These are phyloP conservation scores for Stentor coeruleus DNA, from an alignment of 73 alveolate genomes.

Conservation along the genomic window DNA sequence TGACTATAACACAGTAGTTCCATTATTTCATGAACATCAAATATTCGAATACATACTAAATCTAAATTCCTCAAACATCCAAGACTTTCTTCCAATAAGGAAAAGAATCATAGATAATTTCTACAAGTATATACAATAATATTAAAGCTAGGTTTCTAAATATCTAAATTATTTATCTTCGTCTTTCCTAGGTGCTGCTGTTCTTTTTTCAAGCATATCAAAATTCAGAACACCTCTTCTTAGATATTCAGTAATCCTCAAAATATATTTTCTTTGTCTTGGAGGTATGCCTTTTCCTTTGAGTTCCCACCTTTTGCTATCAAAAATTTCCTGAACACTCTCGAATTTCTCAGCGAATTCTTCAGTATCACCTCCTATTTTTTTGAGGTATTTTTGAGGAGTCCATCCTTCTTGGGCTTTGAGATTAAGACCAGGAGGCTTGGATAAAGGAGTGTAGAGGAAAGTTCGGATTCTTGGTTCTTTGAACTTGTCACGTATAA, in stretches of 20 bases:
- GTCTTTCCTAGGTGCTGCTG: slow-evolving; percentile 21
- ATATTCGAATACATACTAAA: no score
- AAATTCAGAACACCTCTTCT: slow-evolving; percentile 25
- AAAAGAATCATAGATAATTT: no score
- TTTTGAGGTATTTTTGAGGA: slow-evolving; percentile 33
- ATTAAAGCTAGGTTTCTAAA: no score
- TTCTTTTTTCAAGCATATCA: slow-evolving; percentile 22
- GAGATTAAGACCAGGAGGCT: slow-evolving; percentile 50
- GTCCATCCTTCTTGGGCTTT: slow-evolving; percentile 40
- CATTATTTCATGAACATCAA: no score
- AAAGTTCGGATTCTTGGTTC: slow-evolving; percentile 36
- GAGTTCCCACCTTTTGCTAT: slow-evolving; percentile 19
- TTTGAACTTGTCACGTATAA: background rate
- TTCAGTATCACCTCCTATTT: slow-evolving; percentile 61
- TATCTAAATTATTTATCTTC: background rate
- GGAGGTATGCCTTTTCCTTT: slow-evolving; percentile 28
- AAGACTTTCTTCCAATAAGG: no score
- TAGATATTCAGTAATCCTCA: slow-evolving; percentile 13
- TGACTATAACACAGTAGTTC: no score
- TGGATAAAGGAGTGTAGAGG: slow-evolving; percentile 35
- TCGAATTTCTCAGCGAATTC: slow-evolving; percentile 60
- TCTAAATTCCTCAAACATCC: no score
- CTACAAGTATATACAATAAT: no score
- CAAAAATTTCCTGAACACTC: slow-evolving; percentile 47
- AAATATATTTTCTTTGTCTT: slow-evolving; percentile 10